phyloP scores from a whole-genome alignment of 768 basidiomycete genomes.

The Sporobolomyces phaffii region DNA sequence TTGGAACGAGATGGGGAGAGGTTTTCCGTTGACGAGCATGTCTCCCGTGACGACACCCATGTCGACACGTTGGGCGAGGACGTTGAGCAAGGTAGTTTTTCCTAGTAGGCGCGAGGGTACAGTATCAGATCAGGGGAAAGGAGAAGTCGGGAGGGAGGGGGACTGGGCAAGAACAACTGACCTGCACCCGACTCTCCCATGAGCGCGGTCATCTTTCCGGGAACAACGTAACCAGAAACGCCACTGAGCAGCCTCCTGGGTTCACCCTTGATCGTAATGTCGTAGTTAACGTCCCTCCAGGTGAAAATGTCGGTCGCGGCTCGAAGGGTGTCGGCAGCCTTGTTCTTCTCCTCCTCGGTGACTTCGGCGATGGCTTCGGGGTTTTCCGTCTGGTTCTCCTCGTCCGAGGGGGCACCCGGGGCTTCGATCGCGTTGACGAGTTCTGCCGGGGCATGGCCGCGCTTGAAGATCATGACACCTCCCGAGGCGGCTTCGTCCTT shows the following conservation, averaged over 20 bases:
- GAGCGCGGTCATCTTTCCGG: conserved; percentile 46
- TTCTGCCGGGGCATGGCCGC: conserved; percentile 43
- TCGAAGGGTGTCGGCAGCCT: conserved; percentile 30
- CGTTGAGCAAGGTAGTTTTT: conserved; percentile 46
- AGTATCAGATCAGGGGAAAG: conserved; percentile 47
- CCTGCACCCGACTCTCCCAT: conserved; percentile 52
- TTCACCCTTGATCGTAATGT: conserved; percentile 37
- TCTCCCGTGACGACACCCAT: conserved; percentile 52
- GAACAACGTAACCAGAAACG: conserved; percentile 44
- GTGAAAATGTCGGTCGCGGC: conserved; percentile 35
- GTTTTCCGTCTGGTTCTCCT: conserved; percentile 16
- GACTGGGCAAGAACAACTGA: not conserved
- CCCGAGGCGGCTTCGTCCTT: conserved; percentile 33
- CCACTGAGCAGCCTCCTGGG: conserved; percentile 36
- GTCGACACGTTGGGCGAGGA: conserved; percentile 44
- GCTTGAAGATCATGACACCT: conserved; percentile 40
- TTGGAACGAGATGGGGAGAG: conserved; percentile 49
- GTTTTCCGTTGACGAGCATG: conserved; percentile 50
- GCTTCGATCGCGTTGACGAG: conserved; percentile 41
- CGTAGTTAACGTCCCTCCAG: conserved; percentile 34
- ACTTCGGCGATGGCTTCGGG: not conserved
- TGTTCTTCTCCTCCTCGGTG: conserved; percentile 13
- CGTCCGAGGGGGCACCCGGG: not conserved
- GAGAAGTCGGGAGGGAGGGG: no score
- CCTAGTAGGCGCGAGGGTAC: conserved; percentile 47